Base-by-base conservation (phyloP, 2,329 filamentous ascomycete species). In the Aspergillus melleus region DNA sequence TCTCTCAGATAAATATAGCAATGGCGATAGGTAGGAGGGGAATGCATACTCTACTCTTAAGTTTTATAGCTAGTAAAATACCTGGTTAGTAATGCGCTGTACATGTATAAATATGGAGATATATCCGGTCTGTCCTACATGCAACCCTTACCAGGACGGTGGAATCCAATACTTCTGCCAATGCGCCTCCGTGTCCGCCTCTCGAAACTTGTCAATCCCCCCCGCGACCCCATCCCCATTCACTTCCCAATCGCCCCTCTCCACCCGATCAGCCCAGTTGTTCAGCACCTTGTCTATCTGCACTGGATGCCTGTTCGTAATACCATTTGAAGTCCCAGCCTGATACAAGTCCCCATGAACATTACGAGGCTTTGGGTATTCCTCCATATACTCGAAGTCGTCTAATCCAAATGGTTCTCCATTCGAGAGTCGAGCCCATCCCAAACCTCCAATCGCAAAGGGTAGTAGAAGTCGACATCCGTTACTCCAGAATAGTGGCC, bases 161-260 rank as follows among this genome's bases (percentile, higher is more conserved):
- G 52, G 52, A 55, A 61, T 61, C 59, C 59, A 61, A 64, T 68
- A 70, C 59, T 65, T 61, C 44, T 52, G 55, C 63, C 62, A 70
- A 65, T 63, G 61, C 46, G 61, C 64, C 58, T 63, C 57, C 9
- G 66, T 71, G 61, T 73, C 69, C 9, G 70, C 70, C 46, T 72
- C 70, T 46, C 60, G 63, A 32, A 70, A 72, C 49, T 70, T 72
- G 9, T 70, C 65, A 65, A 72, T 70, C 16, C 69, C 70, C 49
- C 67, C 67, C n/a, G 54, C 19, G 6, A 71, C 68, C 5, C 71
- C 70, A 16, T 72, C 58, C 16, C 61, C 58, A 59, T 59, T 59
- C 14, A 72, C 62, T 39, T 61, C 58, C 68, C 71, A 71, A 60
- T 66, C 64, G n/a, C 66, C 70, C 49, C 54, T 61, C 49, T 66